These are phyloP conservation scores for Solanum dulcamara DNA, from an alignment of 257 asterid genomes.

Conservation along the genomic window DNA sequence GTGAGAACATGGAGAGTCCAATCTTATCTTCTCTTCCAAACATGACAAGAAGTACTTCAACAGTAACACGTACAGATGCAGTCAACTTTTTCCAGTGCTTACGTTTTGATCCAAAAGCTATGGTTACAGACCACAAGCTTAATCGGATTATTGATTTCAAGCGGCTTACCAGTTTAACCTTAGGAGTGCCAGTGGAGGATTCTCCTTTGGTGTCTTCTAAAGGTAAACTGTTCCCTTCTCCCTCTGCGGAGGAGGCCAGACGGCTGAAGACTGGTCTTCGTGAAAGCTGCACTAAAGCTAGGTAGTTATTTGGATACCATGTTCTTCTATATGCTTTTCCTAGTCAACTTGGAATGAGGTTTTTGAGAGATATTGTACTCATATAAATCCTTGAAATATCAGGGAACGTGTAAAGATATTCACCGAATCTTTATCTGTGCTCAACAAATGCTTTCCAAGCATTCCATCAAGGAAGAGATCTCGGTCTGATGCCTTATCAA, in stretches of 20 bases:
- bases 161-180: constrained; percentile 66
- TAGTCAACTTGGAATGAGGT: constrained; percentile 3
- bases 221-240: constrained; percentile 42
- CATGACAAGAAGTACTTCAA: constrained; percentile 58
- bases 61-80: constrained; percentile 66
- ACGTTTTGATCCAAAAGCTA: constrained; percentile 76
- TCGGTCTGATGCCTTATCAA: constrained; percentile 56
- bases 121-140: constrained; percentile 76
- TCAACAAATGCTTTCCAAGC: constrained; percentile 77
- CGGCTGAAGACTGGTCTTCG: constrained; percentile 66
- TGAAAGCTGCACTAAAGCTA: constrained; percentile 63
- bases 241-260: constrained; percentile 68
- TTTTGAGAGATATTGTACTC: constrained; percentile 4
- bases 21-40: constrained; percentile 64
- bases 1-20: constrained; percentile 66
- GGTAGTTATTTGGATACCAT: constrained; percentile 34
- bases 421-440: constrained; percentile 67
- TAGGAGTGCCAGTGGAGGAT: constrained; percentile 68
- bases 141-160: constrained; percentile 61
- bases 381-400: constrained; percentile 9
- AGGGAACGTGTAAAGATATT: constrained; percentile 90
- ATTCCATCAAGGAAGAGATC: constrained; percentile 81
- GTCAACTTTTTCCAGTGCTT: constrained; percentile 67
- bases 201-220: constrained; percentile 43
- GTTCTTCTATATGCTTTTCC: background rate